phyloP scores from a whole-genome alignment of 768 basidiomycete species.

The Udeniomyces megalosporus region DNA sequence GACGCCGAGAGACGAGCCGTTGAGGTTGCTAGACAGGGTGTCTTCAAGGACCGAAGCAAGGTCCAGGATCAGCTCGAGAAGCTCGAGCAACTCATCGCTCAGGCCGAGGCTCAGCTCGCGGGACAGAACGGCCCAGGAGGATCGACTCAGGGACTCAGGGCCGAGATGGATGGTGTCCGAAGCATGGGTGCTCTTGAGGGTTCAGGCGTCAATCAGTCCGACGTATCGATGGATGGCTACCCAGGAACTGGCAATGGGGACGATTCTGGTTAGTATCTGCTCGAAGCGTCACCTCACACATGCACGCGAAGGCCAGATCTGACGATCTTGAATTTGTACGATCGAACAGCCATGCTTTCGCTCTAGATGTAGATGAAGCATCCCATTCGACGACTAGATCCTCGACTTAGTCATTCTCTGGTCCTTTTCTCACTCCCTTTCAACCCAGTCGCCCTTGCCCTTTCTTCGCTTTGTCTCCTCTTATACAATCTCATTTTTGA shows the following conservation, averaged over 20 bases:
- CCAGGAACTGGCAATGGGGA: no score
- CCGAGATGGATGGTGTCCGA: not conserved
- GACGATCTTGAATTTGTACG: no score
- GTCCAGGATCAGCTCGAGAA: constrained; percentile 24
- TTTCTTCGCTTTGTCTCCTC: no score
- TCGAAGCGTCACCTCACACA: no score
- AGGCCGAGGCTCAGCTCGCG: constrained; percentile 2
- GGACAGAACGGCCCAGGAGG: not conserved
- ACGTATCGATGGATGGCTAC: no score
- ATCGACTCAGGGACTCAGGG: not conserved
- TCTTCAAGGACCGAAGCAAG: constrained; percentile 54
- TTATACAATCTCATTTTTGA: no score
- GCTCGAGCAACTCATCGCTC: constrained; percentile 22
- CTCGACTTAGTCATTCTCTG: not conserved
- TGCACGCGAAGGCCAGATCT: no score
- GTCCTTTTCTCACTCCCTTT: not conserved
- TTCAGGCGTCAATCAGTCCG: not conserved
- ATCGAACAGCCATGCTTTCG: not conserved
- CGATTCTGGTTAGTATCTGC: no score
- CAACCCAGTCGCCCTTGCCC: not conserved
- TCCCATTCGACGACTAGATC: not conserved
- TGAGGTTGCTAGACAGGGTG: constrained; percentile 61
- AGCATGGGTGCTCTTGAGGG: not conserved
- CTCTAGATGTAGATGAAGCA: no score
- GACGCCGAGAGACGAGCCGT: constrained; percentile 76